Base-by-base conservation (phyloP, 2,329 filamentous ascomycete species). In the Pyricularia grisea region DNA sequence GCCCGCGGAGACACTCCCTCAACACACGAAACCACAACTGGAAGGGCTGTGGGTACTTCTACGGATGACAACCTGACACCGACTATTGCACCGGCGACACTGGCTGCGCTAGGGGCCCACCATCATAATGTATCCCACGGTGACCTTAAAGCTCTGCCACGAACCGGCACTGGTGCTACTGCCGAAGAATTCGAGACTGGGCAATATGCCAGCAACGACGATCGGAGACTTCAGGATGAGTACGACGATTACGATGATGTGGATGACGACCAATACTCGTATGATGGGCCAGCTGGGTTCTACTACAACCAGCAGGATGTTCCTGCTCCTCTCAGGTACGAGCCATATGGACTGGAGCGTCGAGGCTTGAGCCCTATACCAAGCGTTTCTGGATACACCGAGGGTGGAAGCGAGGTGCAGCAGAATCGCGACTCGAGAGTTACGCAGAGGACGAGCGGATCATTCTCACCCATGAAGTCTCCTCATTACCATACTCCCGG, bases 301-400 rank as follows among this genome's bases (percentile, higher is more conserved):
- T 87, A 85, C 72, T 87, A 86, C 73, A 83, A 80, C 72, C 83
- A 83, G 3, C 88, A 90, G 73, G 86, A 90, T 71, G 88, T 90
- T 2, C 87, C 88, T 2, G 85, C 87, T 3, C 87, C 87, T 20
- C 78, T 89, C 31, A 87, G 86, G 72, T 91, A 90, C 73, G 83
- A 89, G n/a, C 87, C 90, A 1, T 90, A 92, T 71, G 85, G 89
- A 73, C 84, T 88, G 12, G 87, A 90, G 73, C 85, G 87, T 68
- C 90, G 92, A 61, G 90, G 89, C 12, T 80, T 96, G 66, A 97
- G 94, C 76, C 94, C 94, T 0, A 94, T 97, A 70, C 94, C 95
- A 73, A 97, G 94, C 74, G 92, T 97, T 20, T 94, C 93, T 12
- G 95, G 94, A 71, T 94, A 93, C 74, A 90, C 88, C 4, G 89